phyloP scores from a whole-genome alignment of 192 early-diverging fungal species.

The Rhizophagus sp. region DNA sequence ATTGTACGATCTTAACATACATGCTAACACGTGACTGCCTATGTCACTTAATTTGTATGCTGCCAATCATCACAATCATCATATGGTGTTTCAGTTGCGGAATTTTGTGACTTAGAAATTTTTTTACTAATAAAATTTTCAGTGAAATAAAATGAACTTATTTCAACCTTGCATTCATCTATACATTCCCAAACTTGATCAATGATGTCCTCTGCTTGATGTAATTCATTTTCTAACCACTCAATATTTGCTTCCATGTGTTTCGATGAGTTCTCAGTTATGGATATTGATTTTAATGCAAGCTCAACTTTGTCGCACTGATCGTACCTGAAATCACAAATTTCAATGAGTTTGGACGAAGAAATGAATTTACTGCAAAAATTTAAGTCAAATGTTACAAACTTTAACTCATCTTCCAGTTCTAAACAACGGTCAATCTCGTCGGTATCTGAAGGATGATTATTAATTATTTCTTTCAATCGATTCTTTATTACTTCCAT shows the following conservation, averaged over 20 bases:
- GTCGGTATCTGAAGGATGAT: background rate
- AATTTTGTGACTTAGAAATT: too few species aligned
- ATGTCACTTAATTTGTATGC: too few species aligned
- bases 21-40: too few species aligned
- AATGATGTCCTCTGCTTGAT: background rate
- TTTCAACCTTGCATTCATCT: background rate
- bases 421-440: background rate
- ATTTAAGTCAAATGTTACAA: background rate
- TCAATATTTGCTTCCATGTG: background rate
- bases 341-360: background rate
- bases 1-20: too few species aligned
- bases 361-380: background rate
- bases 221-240: background rate
- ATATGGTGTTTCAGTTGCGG: too few species aligned
- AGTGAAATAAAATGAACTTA: too few species aligned
- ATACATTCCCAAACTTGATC: background rate
- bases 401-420: slow-evolving; percentile 10
- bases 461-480: slow-evolving; percentile 11
- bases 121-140: too few species aligned
- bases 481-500: background rate
- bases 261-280: background rate
- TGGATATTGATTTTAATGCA: background rate
- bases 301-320: background rate
- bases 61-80: too few species aligned
- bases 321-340: background rate